Evolutionary conservation across 352 stramenopile species (phyloP), one percentile per base, ranked within the genome.

Genomic region (Globisporangium canariense): DNA sequence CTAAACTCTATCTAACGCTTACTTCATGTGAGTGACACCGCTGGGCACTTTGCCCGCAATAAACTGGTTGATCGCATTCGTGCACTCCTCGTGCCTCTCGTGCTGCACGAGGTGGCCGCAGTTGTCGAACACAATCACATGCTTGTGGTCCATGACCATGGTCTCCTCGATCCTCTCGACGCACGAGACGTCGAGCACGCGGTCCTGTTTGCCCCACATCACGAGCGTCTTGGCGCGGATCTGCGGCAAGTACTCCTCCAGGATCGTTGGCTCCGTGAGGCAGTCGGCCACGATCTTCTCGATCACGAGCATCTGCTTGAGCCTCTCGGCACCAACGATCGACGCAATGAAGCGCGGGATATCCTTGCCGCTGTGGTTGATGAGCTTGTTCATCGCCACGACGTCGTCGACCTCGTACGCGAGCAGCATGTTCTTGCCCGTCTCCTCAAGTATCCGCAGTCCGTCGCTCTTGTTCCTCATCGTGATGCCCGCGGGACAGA

Each of bases 51-150:
- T 60, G 55, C 61, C 66, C 1, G 64, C 60, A 7, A 90, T 49
- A 40, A 90, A 86, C 58, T 77, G 66, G 68, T 90, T 90, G 69
- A 92, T 88, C 18, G 80, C 80, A 20, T 67, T 70, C 6, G 80
- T 83, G 52, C 74, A 83, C 53, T 86, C 78, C 0, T 70, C 69
- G 58, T 83, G 36, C 32, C 79, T 85, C 53, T 93, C 83, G 52
- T 90, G 79, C 60, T 93, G 83, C 53, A 93, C 45, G 55, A 78
- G 79, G 66, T 93, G 83, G 3, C 83, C 83, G 50, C 81, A 90
- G 30, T 90, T 68, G 22, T 88, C 71, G 60, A 90, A 77, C 6
- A 87, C 69, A 30, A 89, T 60, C 6, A 84, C 60, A 18, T 79
- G 70, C 60, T 76, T 70, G 0, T 62, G 55, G 43, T 72, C 75